Base-by-base conservation (phyloP, 345 rosid genomes). In the Luvunga scandens region DNA sequence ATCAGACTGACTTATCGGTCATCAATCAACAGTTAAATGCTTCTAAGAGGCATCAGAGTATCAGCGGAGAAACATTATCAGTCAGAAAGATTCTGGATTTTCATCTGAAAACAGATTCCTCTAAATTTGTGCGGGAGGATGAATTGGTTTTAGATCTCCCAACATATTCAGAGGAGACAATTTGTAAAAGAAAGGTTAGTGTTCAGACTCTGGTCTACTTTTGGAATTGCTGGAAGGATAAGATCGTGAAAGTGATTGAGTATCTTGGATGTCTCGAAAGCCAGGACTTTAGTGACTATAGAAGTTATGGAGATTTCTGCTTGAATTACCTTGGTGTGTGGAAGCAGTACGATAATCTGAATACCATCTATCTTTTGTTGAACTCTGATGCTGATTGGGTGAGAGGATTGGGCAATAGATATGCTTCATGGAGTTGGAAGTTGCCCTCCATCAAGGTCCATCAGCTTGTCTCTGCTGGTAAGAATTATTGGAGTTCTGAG, bases 181-280 rank as follows among this genome's bases (percentile, higher is more conserved):
- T 69, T 33, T 75, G 60, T 25, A 6, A 30, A 39, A 39, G 77
- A 38, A 55, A 65, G 72, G 84, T 80, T 45, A 73, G 85, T 4
- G 16, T 65, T 48, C 86, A 84, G 62, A 79, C 87, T 14, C 84
- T 87, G 66, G 61, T 87, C 31, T 78, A 78, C 81, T 84, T 79
- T 64, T 89, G 92, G 92, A 80, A 80, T 33, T 80, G 78, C 30
- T 89, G 90, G 90, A 85, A 78, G 84, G 85, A 84, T 18, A 79
- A 57, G 42, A 63, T 87, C 59, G 33, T 79, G 31, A 61, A 71
- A 16, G 72, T 89, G 55, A 45, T 87, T 5, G 34, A 75, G 53
- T 75, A 45, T 74, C 84, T 76, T 56, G 64, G 39, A 31, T 39
- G 30, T 57, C 66, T 75, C 74, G 76, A 71, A 59, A 78, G 8